Evolutionary conservation across 352 stramenopile genomes (phyloP), one percentile per base, ranked within the genome.

Genomic region (Pythium apleroticum): DNA sequence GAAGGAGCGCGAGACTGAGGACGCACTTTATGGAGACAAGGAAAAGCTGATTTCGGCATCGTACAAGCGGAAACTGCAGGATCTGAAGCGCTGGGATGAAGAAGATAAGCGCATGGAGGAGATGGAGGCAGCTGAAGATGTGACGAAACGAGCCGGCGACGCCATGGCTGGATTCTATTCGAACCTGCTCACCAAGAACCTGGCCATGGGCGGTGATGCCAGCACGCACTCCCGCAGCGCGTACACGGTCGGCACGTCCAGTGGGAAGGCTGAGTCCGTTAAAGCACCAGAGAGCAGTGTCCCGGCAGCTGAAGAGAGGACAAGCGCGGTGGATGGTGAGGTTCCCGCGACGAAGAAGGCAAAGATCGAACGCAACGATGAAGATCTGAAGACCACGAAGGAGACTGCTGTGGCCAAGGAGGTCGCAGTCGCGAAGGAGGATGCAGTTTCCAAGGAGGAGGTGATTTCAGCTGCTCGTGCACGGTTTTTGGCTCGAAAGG

Each of bases 21-120:
- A 97, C 65, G 86, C 80, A 54, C 54, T 88, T 25, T 92, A 86
- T 43, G 81, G 81, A 24, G 89, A 95, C 67, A 96, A 96, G 74
- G 89, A 96, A 63, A 97, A 96, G 71, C 88, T 97, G 41, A 77
- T 97, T 7, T 97, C 91, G 11, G 84, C 87, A 1, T 95, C 90
- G 17, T 97, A 97, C 76, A 97, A 97, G 73, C 72, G 89, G 17
- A 97, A 97, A 48, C 69, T 97, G n/a, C 79, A 92, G 73, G 91
- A 97, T 59, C 80, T 91, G 68, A 81, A 93, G 66, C 83, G 86
- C 41, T 97, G 91, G 91, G 91, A 97, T 55, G 73, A 75, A 19
- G 85, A 92, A 57, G 87, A 95, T 55, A 74, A 74, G 24, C 77
- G 82, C 0, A 72, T 94, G 39, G 85, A 88, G 25, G 74, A 68